Percentiles rank a stretch among this genome's conserved stretches.
Conservation (phyloP, 768 basidiomycete genomes). For the Leccinum arenicola region DNA sequence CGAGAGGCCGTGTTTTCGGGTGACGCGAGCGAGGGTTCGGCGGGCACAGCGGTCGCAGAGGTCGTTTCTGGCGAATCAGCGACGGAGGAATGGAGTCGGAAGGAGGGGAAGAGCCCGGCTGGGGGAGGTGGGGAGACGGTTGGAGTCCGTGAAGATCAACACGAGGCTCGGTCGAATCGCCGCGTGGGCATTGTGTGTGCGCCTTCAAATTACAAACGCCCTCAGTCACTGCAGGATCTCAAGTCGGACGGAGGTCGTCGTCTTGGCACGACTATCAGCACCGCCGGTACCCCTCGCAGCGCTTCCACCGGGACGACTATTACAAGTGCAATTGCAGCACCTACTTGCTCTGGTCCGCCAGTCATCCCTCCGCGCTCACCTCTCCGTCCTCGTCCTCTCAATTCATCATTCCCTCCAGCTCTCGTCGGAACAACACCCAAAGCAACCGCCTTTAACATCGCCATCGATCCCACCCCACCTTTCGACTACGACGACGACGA, state of each 20-base stretch:
- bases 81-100: neutral
- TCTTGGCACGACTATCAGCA: conserved; percentile 14
- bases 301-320: conserved; percentile 6
- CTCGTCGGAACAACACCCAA: conserved; percentile 13
- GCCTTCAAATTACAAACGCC: conserved; percentile 35
- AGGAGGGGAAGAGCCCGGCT: conserved; percentile 1
- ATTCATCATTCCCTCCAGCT: conserved; percentile 3
- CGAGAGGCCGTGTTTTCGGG: conserved; percentile 22
- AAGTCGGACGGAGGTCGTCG: conserved; percentile 13
- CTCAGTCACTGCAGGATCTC: conserved; percentile 30
- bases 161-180: conserved; percentile 38
- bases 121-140: conserved; percentile 22
- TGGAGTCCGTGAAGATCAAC: conserved; percentile 21
- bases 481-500: conserved; percentile 21
- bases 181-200: conserved; percentile 43
- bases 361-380: conserved; percentile 32
- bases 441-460: conserved; percentile 2
- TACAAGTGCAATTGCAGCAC: neutral
- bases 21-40: conserved; percentile 18
- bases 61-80: conserved; percentile 9
- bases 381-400: conserved; percentile 29
- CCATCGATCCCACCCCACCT: neutral
- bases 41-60: conserved; percentile 1
- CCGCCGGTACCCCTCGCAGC: conserved; percentile 5
- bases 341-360: conserved; percentile 13